These are phyloP conservation scores for Staphylotrichum tortipilum DNA, from an alignment of 495 filamentous ascomycete genomes.

Conservation along the genomic window DNA sequence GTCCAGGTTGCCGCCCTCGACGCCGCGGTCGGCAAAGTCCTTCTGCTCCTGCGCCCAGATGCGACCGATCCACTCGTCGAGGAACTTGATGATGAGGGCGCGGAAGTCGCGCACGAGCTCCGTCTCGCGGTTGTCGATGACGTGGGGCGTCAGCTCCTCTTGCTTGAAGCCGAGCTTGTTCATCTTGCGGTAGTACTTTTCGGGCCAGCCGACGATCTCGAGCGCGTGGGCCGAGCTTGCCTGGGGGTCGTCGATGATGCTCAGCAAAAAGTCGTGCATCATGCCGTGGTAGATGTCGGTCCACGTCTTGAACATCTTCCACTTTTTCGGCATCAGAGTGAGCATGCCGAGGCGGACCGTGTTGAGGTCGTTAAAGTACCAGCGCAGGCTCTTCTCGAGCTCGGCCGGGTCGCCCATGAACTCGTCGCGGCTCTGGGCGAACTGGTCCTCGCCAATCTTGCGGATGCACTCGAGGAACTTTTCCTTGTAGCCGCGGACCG, in stretches of 20 bases:
- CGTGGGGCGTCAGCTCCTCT: constrained; percentile 65
- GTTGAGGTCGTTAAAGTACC: constrained; percentile 97
- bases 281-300: constrained; percentile 78
- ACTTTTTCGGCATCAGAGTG: constrained; percentile 86
- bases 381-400: constrained; percentile 76
- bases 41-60: constrained; percentile 73
- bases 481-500: constrained; percentile 91
- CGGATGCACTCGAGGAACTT: constrained; percentile 80
- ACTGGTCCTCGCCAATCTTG: constrained; percentile 60
- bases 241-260: constrained; percentile 70
- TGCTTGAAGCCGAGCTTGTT: constrained; percentile 69
- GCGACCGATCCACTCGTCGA: constrained; percentile 95
- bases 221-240: constrained; percentile 71
- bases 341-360: constrained; percentile 86
- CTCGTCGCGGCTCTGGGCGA: constrained; percentile 60
- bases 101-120: constrained; percentile 92
- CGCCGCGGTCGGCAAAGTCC: constrained; percentile 66
- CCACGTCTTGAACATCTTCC: constrained; percentile 91
- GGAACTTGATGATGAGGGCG: constrained; percentile 82
- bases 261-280: constrained; percentile 89
- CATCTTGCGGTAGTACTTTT: constrained; percentile 96
- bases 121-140: constrained; percentile 78
- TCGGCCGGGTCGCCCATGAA: constrained; percentile 77
- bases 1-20: constrained; percentile 65
- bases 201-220: constrained; percentile 86